Evolutionary conservation across 1,139 yeast species (phyloP), one percentile per base, ranked within the genome.

Genomic region (Nakaseomyces nivariensis): DNA sequence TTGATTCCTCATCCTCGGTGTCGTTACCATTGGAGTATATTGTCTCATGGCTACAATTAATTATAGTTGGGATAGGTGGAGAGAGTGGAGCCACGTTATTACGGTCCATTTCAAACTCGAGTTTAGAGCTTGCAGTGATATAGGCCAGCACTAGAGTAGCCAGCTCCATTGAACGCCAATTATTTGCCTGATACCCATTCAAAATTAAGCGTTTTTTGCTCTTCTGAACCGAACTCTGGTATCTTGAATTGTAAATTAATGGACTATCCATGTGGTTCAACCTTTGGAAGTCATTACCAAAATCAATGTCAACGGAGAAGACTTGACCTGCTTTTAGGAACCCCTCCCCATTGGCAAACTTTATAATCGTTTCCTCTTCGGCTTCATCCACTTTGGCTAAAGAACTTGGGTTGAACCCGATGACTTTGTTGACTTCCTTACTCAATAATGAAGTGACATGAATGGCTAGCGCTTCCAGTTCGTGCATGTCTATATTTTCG

Each of bases 101-200:
- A 7, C 25, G 31, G 4, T 41, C 44, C 44, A 27, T 8, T 17
- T 41, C 44, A 29, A 41, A 29, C 3, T 29, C 44, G 4, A 41
- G 34, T 25, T 41, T 27, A 6, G 44, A 27, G 13, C 27, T 41
- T n/a, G 34, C 44, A 3, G 25, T 34, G 13, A 29, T 13, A n/a
- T 41, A 41, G 6, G 44, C 44, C 25, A 41, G n/a, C n/a, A 41
- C 33, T 10, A 29, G 10, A n/a, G 44, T 41, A 4, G 44, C 44
- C 13, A 27, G 8, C 25, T 27, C 44, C 25, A 41, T 41, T n/a
- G 33, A 29, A 8, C 24, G 24, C 33, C 33, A 41, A 27, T 22
- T 29, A 27, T 27, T 29, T 9, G 44, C 34, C 34, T 41, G 34
- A 5, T 34, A n/a, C 11, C 25, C 34, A 11, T 41, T 41, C 25